Percentiles rank a stretch among this genome's conserved stretches.
Conservation (phyloP, 2,329 filamentous ascomycete genomes). For the Ceratocystiopsis minuta region DNA sequence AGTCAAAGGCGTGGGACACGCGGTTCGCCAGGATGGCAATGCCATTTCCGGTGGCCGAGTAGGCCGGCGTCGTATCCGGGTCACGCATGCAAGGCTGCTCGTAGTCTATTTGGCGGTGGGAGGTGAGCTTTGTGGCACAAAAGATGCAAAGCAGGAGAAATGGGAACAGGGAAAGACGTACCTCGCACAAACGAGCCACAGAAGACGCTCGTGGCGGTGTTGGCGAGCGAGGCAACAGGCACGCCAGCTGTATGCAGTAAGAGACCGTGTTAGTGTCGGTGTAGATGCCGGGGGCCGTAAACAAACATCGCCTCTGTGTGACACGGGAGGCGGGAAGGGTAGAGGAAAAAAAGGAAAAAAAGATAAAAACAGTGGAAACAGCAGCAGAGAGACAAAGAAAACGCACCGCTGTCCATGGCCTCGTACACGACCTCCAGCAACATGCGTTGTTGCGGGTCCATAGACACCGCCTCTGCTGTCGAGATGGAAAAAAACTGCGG, state of each 20-base stretch:
- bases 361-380: neutral
- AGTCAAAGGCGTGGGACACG: constrained; percentile 35
- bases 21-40: constrained; percentile 36
- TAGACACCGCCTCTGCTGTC: constrained; percentile 30
- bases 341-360: neutral
- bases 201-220: constrained; percentile 28
- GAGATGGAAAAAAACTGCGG: constrained; percentile 31
- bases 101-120: constrained; percentile 22
- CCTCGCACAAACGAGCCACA: constrained; percentile 34
- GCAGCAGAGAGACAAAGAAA: neutral
- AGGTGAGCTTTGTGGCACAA: neutral
- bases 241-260: constrained; percentile 25
- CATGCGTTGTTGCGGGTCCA: constrained; percentile 35
- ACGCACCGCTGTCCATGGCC: constrained; percentile 29
- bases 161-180: constrained; percentile 9
- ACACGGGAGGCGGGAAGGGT: no score
- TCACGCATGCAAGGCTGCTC: constrained; percentile 32
- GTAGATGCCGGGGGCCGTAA: neutral
- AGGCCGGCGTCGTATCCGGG: constrained; percentile 29
- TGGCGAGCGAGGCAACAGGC: constrained; percentile 23
- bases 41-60: constrained; percentile 34
- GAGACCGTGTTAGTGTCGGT: neutral
- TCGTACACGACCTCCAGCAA: constrained; percentile 33
- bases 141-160: neutral
- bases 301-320: no score